Evolutionary conservation across 768 basidiomycete genomes (phyloP).

Genomic region (Russula emetica): DNA sequence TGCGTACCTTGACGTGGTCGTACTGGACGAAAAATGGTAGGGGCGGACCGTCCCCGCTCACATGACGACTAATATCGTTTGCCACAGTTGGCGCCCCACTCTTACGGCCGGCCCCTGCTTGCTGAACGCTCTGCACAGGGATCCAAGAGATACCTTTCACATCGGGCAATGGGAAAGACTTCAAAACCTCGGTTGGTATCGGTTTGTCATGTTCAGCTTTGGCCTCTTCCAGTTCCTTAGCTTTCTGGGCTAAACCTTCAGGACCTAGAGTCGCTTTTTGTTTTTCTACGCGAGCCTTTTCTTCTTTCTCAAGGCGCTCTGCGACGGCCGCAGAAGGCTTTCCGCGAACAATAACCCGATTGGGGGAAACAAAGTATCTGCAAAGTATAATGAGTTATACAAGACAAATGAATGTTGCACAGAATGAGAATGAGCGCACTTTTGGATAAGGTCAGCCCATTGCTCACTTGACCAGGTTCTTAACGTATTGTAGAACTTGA

Average conservation of each 20-base stretch:
- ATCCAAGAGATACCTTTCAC: constrained; percentile 93
- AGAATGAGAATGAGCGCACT: constrained; percentile 43
- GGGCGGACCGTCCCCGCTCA: constrained; percentile 60
- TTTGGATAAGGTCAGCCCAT: constrained; percentile 73
- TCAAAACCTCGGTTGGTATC: constrained; percentile 78
- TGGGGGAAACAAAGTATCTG: constrained; percentile 76
- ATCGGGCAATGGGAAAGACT: constrained; percentile 84
- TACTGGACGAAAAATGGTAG: constrained; percentile 91
- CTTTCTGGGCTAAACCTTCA: constrained; percentile 71
- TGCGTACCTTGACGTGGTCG: constrained; percentile 79
- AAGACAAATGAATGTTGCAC: neutral
- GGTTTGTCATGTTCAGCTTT: constrained; percentile 81
- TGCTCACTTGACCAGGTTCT: constrained; percentile 66
- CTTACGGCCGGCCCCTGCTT: constrained; percentile 50
- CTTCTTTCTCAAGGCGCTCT: constrained; percentile 72
- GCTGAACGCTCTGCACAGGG: constrained; percentile 62
- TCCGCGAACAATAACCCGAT: constrained; percentile 73
- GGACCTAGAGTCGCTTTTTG: constrained; percentile 71
- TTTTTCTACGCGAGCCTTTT: constrained; percentile 68
- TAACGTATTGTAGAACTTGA: constrained; percentile 63
- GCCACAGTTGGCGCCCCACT: constrained; percentile 34
- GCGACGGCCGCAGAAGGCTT: constrained; percentile 85
- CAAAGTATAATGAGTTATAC: neutral
- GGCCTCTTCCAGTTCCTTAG: constrained; percentile 66
- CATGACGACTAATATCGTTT: constrained; percentile 52